A percentile compares a stretch with the other conserved stretches of the same genome.
Conservation (phyloP, 1,139 yeast species). For the Suhomyces terraborum region DNA sequence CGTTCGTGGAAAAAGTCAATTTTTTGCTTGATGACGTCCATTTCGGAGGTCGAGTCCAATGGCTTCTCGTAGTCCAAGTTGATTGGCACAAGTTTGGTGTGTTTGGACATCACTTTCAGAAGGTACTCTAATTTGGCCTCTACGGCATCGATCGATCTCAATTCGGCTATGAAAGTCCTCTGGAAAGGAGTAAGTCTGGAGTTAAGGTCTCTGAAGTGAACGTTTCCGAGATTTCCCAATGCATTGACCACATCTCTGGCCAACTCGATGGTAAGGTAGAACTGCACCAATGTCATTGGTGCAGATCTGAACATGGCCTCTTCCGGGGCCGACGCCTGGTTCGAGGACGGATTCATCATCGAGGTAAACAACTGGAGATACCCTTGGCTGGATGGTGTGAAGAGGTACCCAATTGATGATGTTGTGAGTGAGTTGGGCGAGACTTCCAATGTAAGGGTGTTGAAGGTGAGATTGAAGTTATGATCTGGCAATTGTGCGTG, state of each 20-base stretch:
- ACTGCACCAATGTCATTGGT: conserved; percentile 90
- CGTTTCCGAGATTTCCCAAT: conserved; percentile 77
- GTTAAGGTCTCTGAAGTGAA: conserved; percentile 91
- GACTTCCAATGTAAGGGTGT: not conserved
- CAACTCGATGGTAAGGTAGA: conserved; percentile 88
- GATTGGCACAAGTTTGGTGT: conserved; percentile 14
- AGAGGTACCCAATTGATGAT: not conserved
- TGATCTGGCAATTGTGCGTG: conserved; percentile 5
- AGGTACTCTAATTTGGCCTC: conserved; percentile 34
- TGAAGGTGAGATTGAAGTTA: conserved; percentile 4
- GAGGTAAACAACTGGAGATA: not conserved
- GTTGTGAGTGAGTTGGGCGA: not conserved
- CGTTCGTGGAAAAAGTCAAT: conserved; percentile 21
- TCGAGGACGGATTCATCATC: conserved; percentile 1
- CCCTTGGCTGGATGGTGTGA: not conserved
- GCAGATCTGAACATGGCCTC: conserved; percentile 61
- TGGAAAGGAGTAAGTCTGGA: conserved; percentile 78
- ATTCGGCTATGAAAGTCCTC: conserved; percentile 81
- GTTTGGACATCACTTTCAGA: conserved; percentile 20
- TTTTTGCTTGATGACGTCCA: conserved; percentile 21
- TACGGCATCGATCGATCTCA: conserved; percentile 52
- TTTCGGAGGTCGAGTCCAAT: conserved; percentile 23
- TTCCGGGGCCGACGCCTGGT: conserved; percentile 12
- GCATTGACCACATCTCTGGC: conserved; percentile 84
- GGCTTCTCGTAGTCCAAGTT: conserved; percentile 15